These are phyloP conservation scores for Hyparrhenia diplandra DNA, from an alignment of 176 grass and related monocot genomes.

Conservation along the genomic window DNA sequence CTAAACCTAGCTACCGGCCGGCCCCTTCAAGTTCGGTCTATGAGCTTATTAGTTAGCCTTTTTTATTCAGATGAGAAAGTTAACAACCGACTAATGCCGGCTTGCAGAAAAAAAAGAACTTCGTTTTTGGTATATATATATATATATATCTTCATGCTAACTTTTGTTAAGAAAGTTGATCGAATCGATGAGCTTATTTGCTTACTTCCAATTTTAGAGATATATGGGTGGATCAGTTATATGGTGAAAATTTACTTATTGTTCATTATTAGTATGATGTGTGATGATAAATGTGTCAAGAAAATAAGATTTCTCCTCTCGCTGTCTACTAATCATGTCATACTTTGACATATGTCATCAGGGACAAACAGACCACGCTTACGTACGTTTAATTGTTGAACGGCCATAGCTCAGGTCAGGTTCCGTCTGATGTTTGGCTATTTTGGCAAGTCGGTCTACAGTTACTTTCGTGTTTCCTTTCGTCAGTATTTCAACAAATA, in stretches of 20 bases:
- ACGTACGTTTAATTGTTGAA: constrained; percentile 32
- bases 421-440: constrained; percentile 7
- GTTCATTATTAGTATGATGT: neutral
- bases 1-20: neutral
- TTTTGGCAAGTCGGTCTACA: neutral
- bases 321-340: constrained; percentile 20
- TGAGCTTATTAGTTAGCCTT: neutral
- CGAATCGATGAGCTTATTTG: no score
- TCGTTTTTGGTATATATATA: no score
- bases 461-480: neutral
- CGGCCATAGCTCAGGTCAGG: neutral
- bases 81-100: neutral
- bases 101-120: no score
- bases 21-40: neutral
- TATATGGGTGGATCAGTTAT: no score
- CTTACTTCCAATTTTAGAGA: no score
- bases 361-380: constrained; percentile 9
- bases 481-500: neutral
- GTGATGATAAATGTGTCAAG: neutral
- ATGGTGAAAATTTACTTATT: neutral
- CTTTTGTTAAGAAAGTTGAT: no score
- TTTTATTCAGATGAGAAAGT: neutral
- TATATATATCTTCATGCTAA: no score
- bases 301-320: constrained; percentile 9
- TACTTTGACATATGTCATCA: neutral